Conservation (phyloP, 208 protist species). For the Balamuthia mandrillaris region DNA sequence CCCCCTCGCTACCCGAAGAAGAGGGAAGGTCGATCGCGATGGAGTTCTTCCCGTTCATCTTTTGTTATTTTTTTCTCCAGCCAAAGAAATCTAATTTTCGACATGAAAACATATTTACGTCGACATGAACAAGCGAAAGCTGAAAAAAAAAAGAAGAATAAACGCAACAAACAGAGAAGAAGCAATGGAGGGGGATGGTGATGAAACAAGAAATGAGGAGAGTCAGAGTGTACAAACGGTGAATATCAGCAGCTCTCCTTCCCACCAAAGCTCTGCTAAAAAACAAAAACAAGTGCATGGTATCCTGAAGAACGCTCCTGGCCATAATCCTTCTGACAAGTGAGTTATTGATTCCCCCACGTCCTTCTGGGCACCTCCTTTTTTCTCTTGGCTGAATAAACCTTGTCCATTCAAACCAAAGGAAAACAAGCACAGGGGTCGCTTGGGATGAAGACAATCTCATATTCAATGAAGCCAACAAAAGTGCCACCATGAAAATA, state of each 20-base stretch:
- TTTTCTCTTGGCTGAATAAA: neutral
- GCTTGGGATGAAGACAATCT: conserved; percentile 22
- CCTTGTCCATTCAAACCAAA: neutral
- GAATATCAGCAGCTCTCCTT: neutral
- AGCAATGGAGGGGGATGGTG: too few relatives aligned
- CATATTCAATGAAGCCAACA: conserved; percentile 7
- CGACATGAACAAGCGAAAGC: too few relatives aligned
- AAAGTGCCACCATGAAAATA: conserved; percentile 25
- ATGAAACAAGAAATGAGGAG: neutral
- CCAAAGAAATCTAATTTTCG: too few relatives aligned
- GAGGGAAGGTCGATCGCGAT: too few relatives aligned
- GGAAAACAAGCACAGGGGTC: neutral
- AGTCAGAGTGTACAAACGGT: neutral
- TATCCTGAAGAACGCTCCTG: conserved; percentile 5
- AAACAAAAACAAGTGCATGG: conserved; percentile 32
- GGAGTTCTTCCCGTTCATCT: too few relatives aligned
- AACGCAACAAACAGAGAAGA: too few relatives aligned
- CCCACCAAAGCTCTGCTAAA: neutral
- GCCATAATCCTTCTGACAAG: neutral
- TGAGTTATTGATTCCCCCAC: neutral
- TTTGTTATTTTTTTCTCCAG: too few relatives aligned
- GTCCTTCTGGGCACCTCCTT: neutral
- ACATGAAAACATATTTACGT: too few relatives aligned
- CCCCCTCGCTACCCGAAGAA: too few relatives aligned
- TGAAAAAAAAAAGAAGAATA: too few relatives aligned